These are phyloP conservation scores for Cladobotryum protrusum DNA, from an alignment of 2,329 filamentous ascomycete species.

Conservation along the genomic window DNA sequence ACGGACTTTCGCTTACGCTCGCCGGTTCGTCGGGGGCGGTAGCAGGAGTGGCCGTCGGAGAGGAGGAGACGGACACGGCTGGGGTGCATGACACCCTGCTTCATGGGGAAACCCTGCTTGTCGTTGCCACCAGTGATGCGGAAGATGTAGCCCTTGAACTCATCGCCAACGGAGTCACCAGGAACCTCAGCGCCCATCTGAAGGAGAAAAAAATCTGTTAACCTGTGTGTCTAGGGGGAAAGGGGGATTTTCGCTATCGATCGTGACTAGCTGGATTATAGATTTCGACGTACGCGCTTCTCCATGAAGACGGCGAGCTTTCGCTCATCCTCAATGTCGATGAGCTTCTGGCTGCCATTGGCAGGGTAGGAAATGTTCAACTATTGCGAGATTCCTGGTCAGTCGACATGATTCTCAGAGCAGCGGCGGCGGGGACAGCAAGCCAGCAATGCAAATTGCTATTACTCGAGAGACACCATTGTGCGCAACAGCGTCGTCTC, in stretches of 20 bases:
- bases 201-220: slow-evolving; percentile 15
- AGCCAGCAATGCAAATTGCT: neutral
- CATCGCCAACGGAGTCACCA: slow-evolving; percentile 92
- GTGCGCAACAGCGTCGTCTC: neutral
- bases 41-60: slow-evolving; percentile 96
- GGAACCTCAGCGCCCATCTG: slow-evolving; percentile 87
- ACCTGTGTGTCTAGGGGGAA: neutral
- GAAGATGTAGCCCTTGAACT: slow-evolving; percentile 99
- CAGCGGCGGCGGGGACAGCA: neutral
- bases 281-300: slow-evolving; percentile 65
- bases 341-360: slow-evolving; percentile 99
- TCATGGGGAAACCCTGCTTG: slow-evolving; percentile 99
- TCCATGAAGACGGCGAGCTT: slow-evolving; percentile 99
- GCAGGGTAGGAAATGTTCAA: slow-evolving; percentile 80
- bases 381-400: slow-evolving; percentile 29
- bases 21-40: slow-evolving; percentile 93
- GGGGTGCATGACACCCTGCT: slow-evolving; percentile 99
- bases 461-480: neutral
- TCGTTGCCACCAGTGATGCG: slow-evolving; percentile 99
- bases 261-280: slow-evolving; percentile 4
- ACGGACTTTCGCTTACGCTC: slow-evolving; percentile 99
- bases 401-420: slow-evolving; percentile 17
- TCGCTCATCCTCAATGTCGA: slow-evolving; percentile 99
- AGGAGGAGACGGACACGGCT: slow-evolving; percentile 98
- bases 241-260: neutral